These are phyloP conservation scores for Saksenaea oblongispora DNA, from an alignment of 371 early-diverging fungal genomes.

Conservation along the genomic window DNA sequence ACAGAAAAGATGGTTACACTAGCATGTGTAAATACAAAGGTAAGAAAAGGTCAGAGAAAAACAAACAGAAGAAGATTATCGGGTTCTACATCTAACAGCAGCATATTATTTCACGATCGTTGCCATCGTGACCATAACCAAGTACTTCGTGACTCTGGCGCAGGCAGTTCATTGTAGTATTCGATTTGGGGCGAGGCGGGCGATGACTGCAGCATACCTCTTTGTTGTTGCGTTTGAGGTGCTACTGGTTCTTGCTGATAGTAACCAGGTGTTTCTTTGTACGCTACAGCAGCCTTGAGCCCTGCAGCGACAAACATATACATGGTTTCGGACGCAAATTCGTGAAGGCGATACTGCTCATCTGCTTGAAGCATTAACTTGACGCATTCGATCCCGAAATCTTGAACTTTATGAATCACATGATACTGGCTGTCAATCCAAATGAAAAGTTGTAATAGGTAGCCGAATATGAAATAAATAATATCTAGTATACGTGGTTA, in stretches of 20 bases:
- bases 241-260: neutral
- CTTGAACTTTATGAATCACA: constrained; percentile 52
- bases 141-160: neutral
- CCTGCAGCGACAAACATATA: constrained; percentile 55
- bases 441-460: constrained; percentile 44
- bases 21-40: neutral
- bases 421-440: constrained; percentile 56
- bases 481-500: constrained; percentile 14
- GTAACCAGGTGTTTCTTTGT: constrained; percentile 55
- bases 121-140: neutral
- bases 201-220: neutral
- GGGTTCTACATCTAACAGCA: neutral
- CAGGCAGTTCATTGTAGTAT: neutral
- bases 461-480: constrained; percentile 39
- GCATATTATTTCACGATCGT: neutral
- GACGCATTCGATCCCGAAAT: constrained; percentile 48
- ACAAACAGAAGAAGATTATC: neutral
- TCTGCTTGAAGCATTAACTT: constrained; percentile 56
- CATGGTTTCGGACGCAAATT: constrained; percentile 56
- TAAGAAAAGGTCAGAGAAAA: neutral
- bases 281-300: constrained; percentile 64
- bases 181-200: neutral
- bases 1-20: neutral
- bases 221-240: neutral
- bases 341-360: constrained; percentile 63